Percentiles rank a stretch among this genome's conserved stretches.
Evolutionary conservation across 2,329 filamentous ascomycete species (phyloP).

Genomic region (Cryphonectria nitschkei): DNA sequence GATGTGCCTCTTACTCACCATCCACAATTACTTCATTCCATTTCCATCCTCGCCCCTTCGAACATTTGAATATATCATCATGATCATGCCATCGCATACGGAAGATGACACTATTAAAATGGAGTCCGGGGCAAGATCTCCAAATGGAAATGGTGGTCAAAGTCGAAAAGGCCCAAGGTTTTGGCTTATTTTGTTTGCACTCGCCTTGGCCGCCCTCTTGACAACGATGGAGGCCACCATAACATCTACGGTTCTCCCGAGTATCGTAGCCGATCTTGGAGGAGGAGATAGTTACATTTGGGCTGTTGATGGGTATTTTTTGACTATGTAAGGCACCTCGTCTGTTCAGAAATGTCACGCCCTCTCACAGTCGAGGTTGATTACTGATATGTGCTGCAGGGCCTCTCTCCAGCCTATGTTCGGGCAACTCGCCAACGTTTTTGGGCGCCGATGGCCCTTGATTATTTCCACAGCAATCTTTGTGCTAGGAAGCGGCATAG

Average conservation of each 20-base stretch:
- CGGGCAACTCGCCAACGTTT: slow-evolving; percentile 48
- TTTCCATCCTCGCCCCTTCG: neutral
- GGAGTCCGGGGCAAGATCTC: no score
- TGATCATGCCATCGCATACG: neutral
- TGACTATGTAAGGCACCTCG: slow-evolving; percentile 33
- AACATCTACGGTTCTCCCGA: slow-evolving; percentile 34
- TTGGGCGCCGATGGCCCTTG: slow-evolving; percentile 50
- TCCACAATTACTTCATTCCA: no score
- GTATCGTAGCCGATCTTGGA: slow-evolving; percentile 32
- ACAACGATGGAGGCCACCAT: slow-evolving; percentile 35
- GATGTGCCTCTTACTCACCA: no score
- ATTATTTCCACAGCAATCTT: slow-evolving; percentile 51
- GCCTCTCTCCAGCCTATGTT: slow-evolving; percentile 52
- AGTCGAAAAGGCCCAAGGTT: neutral
- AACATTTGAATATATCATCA: neutral
- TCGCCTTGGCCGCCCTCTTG: slow-evolving; percentile 21
- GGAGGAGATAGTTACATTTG: slow-evolving; percentile 34
- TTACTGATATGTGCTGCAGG: neutral
- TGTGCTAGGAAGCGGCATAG: slow-evolving; percentile 55
- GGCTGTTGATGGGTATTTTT: slow-evolving; percentile 34
- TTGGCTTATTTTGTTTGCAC: neutral
- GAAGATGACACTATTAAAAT: neutral
- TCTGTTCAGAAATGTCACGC: neutral
- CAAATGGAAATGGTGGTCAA: neutral
- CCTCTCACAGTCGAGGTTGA: neutral